Conservation (phyloP, 2,329 filamentous ascomycete genomes). For the Cercospora sp. region DNA sequence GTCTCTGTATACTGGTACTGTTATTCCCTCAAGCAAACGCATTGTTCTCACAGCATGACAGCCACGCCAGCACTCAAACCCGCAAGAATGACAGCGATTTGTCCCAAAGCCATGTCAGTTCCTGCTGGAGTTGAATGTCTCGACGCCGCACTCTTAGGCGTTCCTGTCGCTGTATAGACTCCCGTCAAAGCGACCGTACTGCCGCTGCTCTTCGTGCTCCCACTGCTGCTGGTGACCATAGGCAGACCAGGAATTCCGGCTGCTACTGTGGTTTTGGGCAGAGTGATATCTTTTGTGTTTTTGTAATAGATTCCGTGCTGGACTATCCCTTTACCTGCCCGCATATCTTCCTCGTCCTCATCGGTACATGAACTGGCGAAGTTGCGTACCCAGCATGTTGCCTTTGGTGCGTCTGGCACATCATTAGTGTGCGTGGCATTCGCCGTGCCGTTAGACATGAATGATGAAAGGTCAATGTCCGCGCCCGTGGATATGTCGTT, state of each 20-base stretch:
- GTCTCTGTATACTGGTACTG: conserved; percentile 1
- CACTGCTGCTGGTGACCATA: conserved; percentile 25
- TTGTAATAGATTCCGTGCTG: conserved; percentile 61
- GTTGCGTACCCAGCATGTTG: conserved; percentile 62
- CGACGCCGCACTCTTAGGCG: conserved; percentile 32
- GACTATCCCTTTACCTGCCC: conserved; percentile 55
- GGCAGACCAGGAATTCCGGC: conserved; percentile 39
- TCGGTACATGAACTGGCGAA: conserved; percentile 54
- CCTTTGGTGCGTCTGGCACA: conserved; percentile 41
- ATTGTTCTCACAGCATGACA: conserved; percentile 4
- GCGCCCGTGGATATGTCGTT: conserved; percentile 53
- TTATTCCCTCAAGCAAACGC: neutral
- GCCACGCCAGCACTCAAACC: neutral
- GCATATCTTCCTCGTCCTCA: conserved; percentile 52
- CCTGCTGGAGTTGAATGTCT: neutral
- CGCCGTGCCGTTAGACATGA: conserved; percentile 55
- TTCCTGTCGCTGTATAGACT: conserved; percentile 42
- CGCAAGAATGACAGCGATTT: neutral
- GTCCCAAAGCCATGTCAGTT: neutral
- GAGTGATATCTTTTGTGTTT: conserved; percentile 40
- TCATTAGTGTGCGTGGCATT: conserved; percentile 60
- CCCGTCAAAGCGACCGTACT: conserved; percentile 35
- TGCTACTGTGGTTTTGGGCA: conserved; percentile 37
- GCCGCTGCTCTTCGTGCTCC: conserved; percentile 11
- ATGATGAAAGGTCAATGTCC: conserved; percentile 45